Percentiles rank a stretch among this genome's conserved stretches.
These are phyloP conservation scores for Agrocybe chaxingu DNA, from an alignment of 768 basidiomycete genomes.

Conservation along the genomic window DNA sequence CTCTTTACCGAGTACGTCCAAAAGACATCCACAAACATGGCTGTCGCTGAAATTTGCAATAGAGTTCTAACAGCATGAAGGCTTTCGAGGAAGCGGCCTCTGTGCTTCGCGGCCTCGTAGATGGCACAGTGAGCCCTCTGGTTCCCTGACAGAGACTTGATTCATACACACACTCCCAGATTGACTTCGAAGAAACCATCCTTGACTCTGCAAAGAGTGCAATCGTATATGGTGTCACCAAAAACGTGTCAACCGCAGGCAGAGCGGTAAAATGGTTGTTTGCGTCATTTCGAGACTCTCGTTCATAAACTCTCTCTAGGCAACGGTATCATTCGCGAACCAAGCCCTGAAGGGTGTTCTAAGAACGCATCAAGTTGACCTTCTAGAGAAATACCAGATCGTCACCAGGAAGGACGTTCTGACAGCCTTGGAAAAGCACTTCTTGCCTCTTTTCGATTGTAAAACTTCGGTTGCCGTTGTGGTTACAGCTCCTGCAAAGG, in stretches of 20 bases:
- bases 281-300: not conserved
- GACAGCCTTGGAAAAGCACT: constrained; percentile 61
- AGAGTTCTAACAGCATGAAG: constrained; percentile 78
- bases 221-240: constrained; percentile 81
- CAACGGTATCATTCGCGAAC: constrained; percentile 80
- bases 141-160: not conserved
- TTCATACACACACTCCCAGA: constrained; percentile 39
- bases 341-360: constrained; percentile 87
- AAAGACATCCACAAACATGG: not conserved
- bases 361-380: constrained; percentile 67
- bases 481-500: constrained; percentile 80
- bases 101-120: constrained; percentile 74
- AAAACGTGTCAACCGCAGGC: constrained; percentile 79
- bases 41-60: constrained; percentile 6
- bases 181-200: constrained; percentile 73
- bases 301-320: constrained; percentile 38
- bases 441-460: constrained; percentile 83
- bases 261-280: constrained; percentile 62
- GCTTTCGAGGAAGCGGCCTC: constrained; percentile 80
- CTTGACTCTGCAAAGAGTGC: constrained; percentile 91
- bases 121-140: constrained; percentile 64
- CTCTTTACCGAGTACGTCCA: constrained; percentile 68
- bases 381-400: constrained; percentile 77
- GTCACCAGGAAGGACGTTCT: constrained; percentile 80
- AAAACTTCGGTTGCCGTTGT: constrained; percentile 75